These are phyloP conservation scores for Ogataea pini DNA, from an alignment of 805 yeast species.

Conservation along the genomic window DNA sequence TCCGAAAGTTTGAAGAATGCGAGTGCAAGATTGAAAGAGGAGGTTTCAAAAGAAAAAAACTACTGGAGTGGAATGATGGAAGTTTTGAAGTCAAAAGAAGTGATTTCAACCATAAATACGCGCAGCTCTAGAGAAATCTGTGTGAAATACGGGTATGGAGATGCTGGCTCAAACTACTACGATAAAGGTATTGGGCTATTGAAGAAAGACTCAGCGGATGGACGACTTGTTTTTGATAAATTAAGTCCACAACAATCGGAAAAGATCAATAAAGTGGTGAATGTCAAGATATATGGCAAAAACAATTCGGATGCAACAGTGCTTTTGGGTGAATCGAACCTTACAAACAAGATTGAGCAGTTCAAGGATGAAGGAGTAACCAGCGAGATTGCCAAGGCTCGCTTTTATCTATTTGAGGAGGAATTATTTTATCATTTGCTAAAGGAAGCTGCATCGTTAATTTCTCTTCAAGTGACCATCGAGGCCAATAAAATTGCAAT, in stretches of 20 bases:
- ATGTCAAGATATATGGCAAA: constrained; percentile 50
- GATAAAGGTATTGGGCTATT: constrained; percentile 79
- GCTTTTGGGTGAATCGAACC: constrained; percentile 58
- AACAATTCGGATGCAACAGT: constrained; percentile 40
- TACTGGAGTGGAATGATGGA: constrained; percentile 62
- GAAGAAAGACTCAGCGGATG: constrained; percentile 46
- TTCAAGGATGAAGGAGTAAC: constrained; percentile 17
- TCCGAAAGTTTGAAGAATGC: constrained; percentile 52
- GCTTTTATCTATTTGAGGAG: constrained; percentile 81
- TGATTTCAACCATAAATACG: constrained; percentile 65
- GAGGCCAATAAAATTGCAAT: constrained; percentile 65
- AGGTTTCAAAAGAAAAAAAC: constrained; percentile 57
- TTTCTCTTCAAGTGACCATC: constrained; percentile 67
- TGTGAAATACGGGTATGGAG: constrained; percentile 88
- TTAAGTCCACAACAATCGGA: constrained; percentile 37
- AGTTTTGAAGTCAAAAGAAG: constrained; percentile 53
- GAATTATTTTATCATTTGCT: constrained; percentile 79
- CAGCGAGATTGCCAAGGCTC: constrained; percentile 62
- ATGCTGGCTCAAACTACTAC: constrained; percentile 76
- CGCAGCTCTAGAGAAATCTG: constrained; percentile 60
- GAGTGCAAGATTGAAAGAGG: constrained; percentile 50
- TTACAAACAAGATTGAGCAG: constrained; percentile 26
- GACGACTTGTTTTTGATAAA: constrained; percentile 44
- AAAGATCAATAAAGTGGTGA: constrained; percentile 48
- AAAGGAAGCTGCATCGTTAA: constrained; percentile 70